Base-by-base conservation (phyloP, 768 basidiomycete species). In the Phanerochaete carnosa region DNA sequence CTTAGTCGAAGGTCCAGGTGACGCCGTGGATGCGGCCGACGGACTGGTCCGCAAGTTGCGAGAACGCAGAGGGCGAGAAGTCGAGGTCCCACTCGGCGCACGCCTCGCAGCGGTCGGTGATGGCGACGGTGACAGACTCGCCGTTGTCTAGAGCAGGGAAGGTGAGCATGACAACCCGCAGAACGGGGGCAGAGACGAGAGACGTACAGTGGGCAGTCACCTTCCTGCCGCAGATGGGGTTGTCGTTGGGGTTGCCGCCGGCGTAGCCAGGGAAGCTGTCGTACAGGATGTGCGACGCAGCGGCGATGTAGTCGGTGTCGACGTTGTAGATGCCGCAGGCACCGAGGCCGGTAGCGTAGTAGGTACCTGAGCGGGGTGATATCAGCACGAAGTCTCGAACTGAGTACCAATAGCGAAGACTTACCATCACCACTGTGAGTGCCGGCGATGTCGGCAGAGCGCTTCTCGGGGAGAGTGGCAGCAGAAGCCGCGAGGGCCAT, bases 181-280 rank as follows among this genome's bases (percentile, higher is more conserved):
- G 57, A 45, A 52, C 47, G 3, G 26, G 58, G 7, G 11, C 26
- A 58, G 58, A 57, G 56, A 55, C 13, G 7, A 30, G 28, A 3
- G 2, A 73, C 79, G 71, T 74, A 88, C 89, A 89, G 7, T 26
- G 62, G 9, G 74, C 73, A 0, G 23, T 66, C 55, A 89, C 73
- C 54, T 73, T 64, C 66, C 73, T 78, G 64, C 75, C 74, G 70
- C 92, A 93, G 58, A 94, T 70, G 35, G 92, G 90, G 75, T 94
- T 92, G 55, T 61, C 66, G 72, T 93, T 93, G 29, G 91, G 87
- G 77, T 94, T 84, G 12, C 55, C 76, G 28, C 80, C 79, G 16
- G 71, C 54, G 70, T 83, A 88, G 13, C 77, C 80, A 45, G 46
- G 45, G 47, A 32, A 58, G 28, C 7, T 63, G 69, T 89, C 88